These are phyloP conservation scores for Salinomyces thailandicus DNA, from an alignment of 2,329 filamentous ascomycete species.

Conservation along the genomic window DNA sequence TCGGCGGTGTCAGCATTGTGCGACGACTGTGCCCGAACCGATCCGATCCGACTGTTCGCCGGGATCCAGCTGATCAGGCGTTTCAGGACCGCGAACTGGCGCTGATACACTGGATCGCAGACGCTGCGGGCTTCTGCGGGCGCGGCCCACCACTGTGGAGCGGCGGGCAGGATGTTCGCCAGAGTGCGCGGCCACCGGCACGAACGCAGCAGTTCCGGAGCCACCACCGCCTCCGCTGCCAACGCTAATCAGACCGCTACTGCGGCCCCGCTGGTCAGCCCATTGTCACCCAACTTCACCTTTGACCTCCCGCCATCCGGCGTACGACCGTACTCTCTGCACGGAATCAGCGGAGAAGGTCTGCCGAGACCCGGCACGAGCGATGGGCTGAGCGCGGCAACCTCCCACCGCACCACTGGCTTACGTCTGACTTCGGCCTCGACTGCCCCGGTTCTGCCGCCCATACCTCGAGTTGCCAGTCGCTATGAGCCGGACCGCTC, in stretches of 20 bases:
- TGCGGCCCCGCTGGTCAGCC: conserved; percentile 15
- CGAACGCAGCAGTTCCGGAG: not conserved
- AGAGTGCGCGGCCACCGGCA: conserved; percentile 4
- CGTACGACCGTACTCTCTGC: too few relatives aligned
- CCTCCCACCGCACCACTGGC: conserved; percentile 1
- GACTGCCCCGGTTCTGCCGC: conserved; percentile 38
- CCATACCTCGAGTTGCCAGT: conserved; percentile 29
- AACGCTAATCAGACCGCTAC: too few relatives aligned
- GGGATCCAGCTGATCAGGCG: too few relatives aligned
- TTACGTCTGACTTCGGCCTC: conserved; percentile 28
- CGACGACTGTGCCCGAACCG: too few relatives aligned
- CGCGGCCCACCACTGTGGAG: too few relatives aligned
- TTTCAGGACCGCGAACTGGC: too few relatives aligned
- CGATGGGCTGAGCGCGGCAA: conserved; percentile 11
- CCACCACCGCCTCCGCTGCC: conserved; percentile 1
- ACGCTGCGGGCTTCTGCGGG: too few relatives aligned
- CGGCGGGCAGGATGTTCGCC: too few relatives aligned
- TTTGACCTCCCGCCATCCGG: conserved; percentile 15
- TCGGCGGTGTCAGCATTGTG: too few relatives aligned
- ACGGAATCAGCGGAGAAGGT: conserved; percentile 7
- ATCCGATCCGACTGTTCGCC: too few relatives aligned
- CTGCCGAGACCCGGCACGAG: conserved; percentile 13
- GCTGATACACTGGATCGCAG: too few relatives aligned
- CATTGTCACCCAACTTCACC: conserved; percentile 22
- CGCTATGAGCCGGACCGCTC: not conserved